These are phyloP conservation scores for Cytospora leucostoma DNA, from an alignment of 2,329 filamentous ascomycete species.

Conservation along the genomic window DNA sequence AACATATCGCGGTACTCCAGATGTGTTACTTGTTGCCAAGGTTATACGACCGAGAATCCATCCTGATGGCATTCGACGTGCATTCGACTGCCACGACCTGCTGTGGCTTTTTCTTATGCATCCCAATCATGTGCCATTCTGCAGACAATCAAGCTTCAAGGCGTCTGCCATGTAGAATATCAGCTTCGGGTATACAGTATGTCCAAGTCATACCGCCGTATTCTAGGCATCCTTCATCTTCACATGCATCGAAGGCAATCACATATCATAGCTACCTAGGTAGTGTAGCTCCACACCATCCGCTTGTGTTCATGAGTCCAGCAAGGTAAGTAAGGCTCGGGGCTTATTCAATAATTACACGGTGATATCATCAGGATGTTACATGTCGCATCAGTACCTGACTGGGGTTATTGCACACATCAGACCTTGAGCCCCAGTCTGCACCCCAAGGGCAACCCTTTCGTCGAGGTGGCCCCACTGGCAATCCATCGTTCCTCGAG, in stretches of 20 bases:
- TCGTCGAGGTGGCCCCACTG: not conserved
- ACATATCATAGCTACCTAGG: not conserved
- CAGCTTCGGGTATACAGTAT: not conserved
- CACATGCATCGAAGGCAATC: not conserved
- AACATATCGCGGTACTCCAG: not conserved
- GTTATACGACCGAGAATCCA: not conserved
- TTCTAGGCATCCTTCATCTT: not conserved
- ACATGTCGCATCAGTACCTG: too few species aligned
- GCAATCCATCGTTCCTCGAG: not conserved
- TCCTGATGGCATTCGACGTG: not conserved
- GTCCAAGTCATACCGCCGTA: not conserved
- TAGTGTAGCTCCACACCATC: not conserved
- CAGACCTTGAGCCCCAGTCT: too few species aligned
- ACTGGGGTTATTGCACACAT: too few species aligned
- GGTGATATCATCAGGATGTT: too few species aligned
- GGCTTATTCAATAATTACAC: not conserved
- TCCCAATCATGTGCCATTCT: not conserved
- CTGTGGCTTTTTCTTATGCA: not conserved
- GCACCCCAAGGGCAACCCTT: too few species aligned
- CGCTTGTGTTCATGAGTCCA: not conserved
- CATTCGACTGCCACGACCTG: not conserved
- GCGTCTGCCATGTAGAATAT: not conserved
- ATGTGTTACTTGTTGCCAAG: not conserved
- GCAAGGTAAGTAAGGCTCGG: not conserved
- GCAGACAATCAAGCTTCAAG: not conserved